Base-by-base conservation (phyloP, 2,329 filamentous ascomycete species). In the Apiospora rasikravindrae region DNA sequence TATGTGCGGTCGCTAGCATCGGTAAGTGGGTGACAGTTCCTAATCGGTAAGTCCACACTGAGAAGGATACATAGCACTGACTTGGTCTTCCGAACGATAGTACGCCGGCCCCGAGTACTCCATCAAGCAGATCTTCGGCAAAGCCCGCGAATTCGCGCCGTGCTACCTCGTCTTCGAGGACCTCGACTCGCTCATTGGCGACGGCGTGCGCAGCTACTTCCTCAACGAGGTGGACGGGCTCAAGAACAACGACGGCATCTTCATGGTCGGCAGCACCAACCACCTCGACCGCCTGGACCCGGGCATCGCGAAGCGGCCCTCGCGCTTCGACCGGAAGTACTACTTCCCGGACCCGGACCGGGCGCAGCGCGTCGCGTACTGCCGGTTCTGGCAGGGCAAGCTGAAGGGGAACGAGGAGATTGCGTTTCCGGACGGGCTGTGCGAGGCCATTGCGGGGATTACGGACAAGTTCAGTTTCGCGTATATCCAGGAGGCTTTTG, bases 161-260 rank as follows among this genome's bases (percentile, higher is more conserved):
- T 93, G 91, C 81, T 88, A 92, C 73, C 86, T 94, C 4, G 89
- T 94, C 53, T 92, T 94, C 72, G 92, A 94, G 79, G 92, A 94
- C 74, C 85, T 94, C 6, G 92, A 94, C 78, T 90, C 88, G 11
- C 86, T 93, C 45, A 87, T 94, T 64, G 86, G 85, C 14, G 88
- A 91, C 70, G 74, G 78, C 1, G 88, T 91, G 19, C 85, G 91
- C 40, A 90, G 87, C 70, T 93, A 92, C 83, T 94, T 94, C 81
- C 84, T 93, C 67, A 94, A 93, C 78, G 91, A 93, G 80, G 88
- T 93, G 3, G 92, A 94, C 74, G 92, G 92, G 0, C 87, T 94
- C 14, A 88, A 89, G 76, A 87, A 85, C 74, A 94, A 94, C 74
- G 89, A 93, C 74, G 92, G 92, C 14, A 92, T 93, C 70, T 87